Base-by-base conservation (phyloP, 306 rosid species). In the Quercus cerris region DNA sequence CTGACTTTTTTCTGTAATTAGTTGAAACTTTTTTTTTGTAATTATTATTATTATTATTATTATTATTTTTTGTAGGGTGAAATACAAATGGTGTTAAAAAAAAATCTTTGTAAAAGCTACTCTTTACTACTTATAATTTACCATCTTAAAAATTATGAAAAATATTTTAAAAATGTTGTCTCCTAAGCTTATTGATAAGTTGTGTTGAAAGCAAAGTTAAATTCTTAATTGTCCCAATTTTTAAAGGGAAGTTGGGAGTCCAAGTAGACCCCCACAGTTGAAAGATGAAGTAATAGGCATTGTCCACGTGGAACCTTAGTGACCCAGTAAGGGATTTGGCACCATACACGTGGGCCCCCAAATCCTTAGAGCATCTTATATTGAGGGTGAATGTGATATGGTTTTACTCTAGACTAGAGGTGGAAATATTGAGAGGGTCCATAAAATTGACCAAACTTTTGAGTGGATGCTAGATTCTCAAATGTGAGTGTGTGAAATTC, bases 231-330 rank as follows among this genome's bases (percentile, higher is more conserved):
- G 38, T 62, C 69, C 68, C 56, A 19, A 70, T 59, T 17, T 35
- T 15, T 12, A 27, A 38, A 28, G 51, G 3, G 41, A 3, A 33
- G 55, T 61, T 27, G 46, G 75, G 23, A 78, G 12, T 46, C 69
- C 49, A 3, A 22, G 56, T 51, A 77, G 71, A 30, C 76, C 79
- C 66, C 73, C 12, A 14, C 20, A 0, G 18, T 20, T 38, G 31
- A 14, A 78, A 41, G 71, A 78, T 75, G 68, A 73, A 84, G 70
- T 61, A 35, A 81, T 76, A 63, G 76, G 54, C 77, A 49, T 68
- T 38, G 63, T 51, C 80, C 76, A 84, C 74, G 78, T 80, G 94
- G 87, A 81, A 83, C 83, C 84, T 84, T 76, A 18, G 3, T 41
- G 56, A 74, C 63, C 76, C 75, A 52, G 74, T 61, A 73, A 52